phyloP scores from a whole-genome alignment of 1,139 yeast genomes.

The Sporopachydermia cereana region DNA sequence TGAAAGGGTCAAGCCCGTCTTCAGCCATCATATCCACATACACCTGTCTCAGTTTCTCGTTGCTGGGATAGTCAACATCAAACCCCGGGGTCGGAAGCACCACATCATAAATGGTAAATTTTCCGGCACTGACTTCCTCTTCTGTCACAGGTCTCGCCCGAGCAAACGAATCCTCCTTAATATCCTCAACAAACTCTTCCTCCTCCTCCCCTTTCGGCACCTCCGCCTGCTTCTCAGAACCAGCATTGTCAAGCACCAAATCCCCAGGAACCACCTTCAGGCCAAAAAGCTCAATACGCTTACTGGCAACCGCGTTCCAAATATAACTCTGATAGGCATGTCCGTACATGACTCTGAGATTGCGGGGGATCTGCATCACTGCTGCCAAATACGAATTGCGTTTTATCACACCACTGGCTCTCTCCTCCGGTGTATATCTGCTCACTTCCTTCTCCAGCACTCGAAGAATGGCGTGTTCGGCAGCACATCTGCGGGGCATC shows the following conservation, averaged over 20 bases:
- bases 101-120: constrained; percentile 64
- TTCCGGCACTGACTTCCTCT: constrained; percentile 52
- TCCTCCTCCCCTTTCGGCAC: constrained; percentile 22
- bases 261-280: constrained; percentile 69
- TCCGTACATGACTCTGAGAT: constrained; percentile 85
- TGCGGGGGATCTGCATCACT: constrained; percentile 86
- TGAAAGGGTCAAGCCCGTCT: constrained; percentile 74
- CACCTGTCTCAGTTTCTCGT: constrained; percentile 44
- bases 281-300: constrained; percentile 65
- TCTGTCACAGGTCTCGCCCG: constrained; percentile 63
- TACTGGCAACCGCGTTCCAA: constrained; percentile 84
- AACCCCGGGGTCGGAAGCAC: constrained; percentile 94
- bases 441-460: constrained; percentile 35
- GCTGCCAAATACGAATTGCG: constrained; percentile 55
- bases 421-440: neutral
- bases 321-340: constrained; percentile 95
- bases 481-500: constrained; percentile 83
- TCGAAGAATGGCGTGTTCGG: constrained; percentile 65
- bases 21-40: constrained; percentile 66
- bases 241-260: constrained; percentile 42
- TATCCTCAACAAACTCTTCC: constrained; percentile 52
- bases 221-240: constrained; percentile 15
- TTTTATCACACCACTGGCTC: constrained; percentile 13
- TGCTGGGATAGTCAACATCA: constrained; percentile 72
- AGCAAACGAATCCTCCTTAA: constrained; percentile 38